Evolutionary conservation across 257 asterid genomes (phyloP).

Genomic region (Solanum neorickii): DNA sequence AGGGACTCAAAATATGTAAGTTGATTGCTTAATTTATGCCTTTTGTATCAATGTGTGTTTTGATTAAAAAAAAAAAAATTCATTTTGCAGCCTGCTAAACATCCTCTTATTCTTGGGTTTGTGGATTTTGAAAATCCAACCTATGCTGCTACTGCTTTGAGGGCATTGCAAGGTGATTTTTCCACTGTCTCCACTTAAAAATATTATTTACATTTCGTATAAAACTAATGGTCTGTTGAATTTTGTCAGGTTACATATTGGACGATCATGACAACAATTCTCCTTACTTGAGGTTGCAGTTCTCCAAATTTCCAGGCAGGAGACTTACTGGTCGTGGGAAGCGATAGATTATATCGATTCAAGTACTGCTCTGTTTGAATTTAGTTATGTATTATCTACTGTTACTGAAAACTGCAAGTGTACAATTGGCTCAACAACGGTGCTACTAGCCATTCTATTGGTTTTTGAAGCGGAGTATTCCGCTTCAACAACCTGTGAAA

Average conservation of each 20-base stretch:
- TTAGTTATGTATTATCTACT: not conserved
- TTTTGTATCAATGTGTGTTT: not conserved
- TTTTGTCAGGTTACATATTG: slow-evolving; percentile 35
- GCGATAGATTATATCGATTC: slow-evolving; percentile 5
- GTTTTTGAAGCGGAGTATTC: not conserved
- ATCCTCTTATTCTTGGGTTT: slow-evolving; percentile 38
- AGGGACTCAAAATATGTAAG: slow-evolving; percentile 46
- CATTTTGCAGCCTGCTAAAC: slow-evolving; percentile 37
- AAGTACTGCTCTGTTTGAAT: not conserved
- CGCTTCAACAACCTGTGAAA: no score
- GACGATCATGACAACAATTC: slow-evolving; percentile 26
- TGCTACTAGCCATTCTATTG: not conserved
- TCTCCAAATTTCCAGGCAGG: slow-evolving; percentile 44
- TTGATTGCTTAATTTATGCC: not conserved
- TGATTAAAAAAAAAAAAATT: not conserved
- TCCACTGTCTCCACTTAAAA: not conserved
- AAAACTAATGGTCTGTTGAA: not conserved
- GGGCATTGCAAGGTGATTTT: slow-evolving; percentile 35
- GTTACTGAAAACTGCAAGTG: not conserved
- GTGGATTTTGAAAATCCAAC: slow-evolving; percentile 42
- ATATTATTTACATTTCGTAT: no score
- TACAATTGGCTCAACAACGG: not conserved
- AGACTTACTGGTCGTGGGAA: slow-evolving; percentile 27
- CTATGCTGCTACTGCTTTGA: slow-evolving; percentile 48
- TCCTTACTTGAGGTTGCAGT: slow-evolving; percentile 30